Evolutionary conservation across 352 stramenopile genomes (phyloP), one percentile per base, ranked within the genome.

Genomic region (Globisporangium camurandrum): DNA sequence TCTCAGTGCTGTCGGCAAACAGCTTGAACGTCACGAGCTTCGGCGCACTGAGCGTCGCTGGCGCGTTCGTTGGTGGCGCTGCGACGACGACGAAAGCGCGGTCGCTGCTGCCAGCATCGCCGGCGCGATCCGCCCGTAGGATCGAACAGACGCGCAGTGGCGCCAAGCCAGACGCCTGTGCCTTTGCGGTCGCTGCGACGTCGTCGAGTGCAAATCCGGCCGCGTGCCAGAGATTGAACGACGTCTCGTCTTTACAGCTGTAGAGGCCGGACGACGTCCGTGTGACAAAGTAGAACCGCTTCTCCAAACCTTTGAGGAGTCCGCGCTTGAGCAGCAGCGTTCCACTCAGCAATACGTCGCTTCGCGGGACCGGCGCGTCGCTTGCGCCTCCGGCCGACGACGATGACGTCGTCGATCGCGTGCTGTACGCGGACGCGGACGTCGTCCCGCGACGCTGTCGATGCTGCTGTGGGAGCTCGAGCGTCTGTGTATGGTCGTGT

Each of bases 231-330:
- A 80, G 53, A 26, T 62, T 70, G 56, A 89, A 89, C 20, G 62
- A 67, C 42, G 61, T 69, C 56, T 89, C 71, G 50, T 87, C 73
- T 57, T 75, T 78, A 61, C 71, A 86, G 22, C 55, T 62, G 55
- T 70, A 89, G 11, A 89, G 51, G 26, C 85, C 69, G 1, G 75
- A 37, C 24, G 33, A 61, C 16, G 48, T 30, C 2, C 51, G 51
- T 33, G 56, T 56, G 6, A 87, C 45, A 44, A 89, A 89, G 51
- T 84, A 89, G 50, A 68, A 89, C 49, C 71, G 67, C 54, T 82
- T 83, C 52, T 86, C 74, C 40, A 69, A 55, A 28, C 66, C 62
- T 43, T 86, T 84, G 47, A 88, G 69, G 50, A 86, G 51, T 0
- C 59, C 55, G 37, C 69, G 62, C 42, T 69, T 69, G 47, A 66